Evolutionary conservation across 2,329 filamentous ascomycete genomes (phyloP).

Genomic region (Fusarium multiceps): DNA sequence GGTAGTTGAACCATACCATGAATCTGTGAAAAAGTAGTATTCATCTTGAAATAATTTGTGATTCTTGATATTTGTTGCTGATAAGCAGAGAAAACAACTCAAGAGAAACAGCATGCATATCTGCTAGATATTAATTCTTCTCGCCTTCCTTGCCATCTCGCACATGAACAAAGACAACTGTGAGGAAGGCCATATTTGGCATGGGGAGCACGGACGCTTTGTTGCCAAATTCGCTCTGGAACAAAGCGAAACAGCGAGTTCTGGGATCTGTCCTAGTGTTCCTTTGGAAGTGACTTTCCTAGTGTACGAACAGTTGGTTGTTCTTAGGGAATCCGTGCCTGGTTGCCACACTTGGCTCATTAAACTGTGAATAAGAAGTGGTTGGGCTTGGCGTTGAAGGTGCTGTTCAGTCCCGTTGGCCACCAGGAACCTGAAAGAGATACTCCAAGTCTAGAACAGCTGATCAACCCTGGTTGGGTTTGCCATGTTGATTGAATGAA

Average conservation of each 20-base stretch:
- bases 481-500: constrained; percentile 15
- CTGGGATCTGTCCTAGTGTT: constrained; percentile 3
- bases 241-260: constrained; percentile 39
- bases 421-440: constrained; percentile 16
- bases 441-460: constrained; percentile 16
- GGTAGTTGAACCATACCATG: constrained; percentile 27
- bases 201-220: constrained; percentile 34
- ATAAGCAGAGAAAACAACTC: constrained; percentile 7
- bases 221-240: constrained; percentile 18
- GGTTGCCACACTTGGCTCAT: constrained; percentile 26
- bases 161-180: constrained; percentile 19
- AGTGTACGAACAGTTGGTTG: constrained; percentile 20
- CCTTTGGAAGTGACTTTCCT: constrained; percentile 19
- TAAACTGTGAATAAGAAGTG: constrained; percentile 20
- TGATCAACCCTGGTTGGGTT: constrained; percentile 9
- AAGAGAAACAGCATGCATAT: constrained; percentile 5
- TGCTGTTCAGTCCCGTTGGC: constrained; percentile 26
- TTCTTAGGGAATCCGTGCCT: constrained; percentile 28
- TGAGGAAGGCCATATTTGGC: constrained; percentile 18
- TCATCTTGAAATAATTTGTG: constrained; percentile 28
- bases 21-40: constrained; percentile 12
- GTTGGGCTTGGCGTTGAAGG: constrained; percentile 10
- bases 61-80: constrained; percentile 3
- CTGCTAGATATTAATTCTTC: constrained; percentile 32
- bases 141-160: neutral